These are phyloP conservation scores for Calvatia gigantea DNA, from an alignment of 768 basidiomycete species.

Conservation along the genomic window DNA sequence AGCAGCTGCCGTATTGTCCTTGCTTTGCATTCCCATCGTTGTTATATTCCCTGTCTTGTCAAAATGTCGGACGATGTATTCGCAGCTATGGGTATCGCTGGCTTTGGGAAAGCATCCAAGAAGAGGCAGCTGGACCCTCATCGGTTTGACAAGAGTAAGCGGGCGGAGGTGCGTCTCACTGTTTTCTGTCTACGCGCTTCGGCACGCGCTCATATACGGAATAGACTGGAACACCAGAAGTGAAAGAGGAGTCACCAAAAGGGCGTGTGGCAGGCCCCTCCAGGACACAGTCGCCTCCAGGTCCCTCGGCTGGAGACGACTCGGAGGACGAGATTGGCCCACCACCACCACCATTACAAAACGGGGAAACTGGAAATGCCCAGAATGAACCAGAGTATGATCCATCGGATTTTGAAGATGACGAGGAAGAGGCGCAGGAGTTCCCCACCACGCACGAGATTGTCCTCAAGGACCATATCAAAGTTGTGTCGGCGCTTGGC, in stretches of 20 bases:
- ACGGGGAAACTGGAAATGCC: conserved; percentile 16
- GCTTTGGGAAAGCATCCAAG: conserved; percentile 74
- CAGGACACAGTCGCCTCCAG: background rate
- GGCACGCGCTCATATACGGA: conserved; percentile 2
- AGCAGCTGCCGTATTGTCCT: background rate
- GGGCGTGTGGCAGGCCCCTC: conserved; percentile 15
- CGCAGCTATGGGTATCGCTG: conserved; percentile 79
- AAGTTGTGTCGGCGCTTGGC: conserved; percentile 90
- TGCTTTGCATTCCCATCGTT: background rate
- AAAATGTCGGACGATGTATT: conserved; percentile 60
- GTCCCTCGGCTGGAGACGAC: conserved; percentile 9
- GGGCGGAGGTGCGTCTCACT: conserved; percentile 35
- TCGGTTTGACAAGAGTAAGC: conserved; percentile 76
- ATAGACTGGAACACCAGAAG: conserved; percentile 4
- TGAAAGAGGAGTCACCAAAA: conserved; percentile 14
- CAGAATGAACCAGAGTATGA: conserved; percentile 55
- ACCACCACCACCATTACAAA: conserved; percentile 18
- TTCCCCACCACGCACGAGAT: conserved; percentile 93
- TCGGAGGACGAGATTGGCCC: conserved; percentile 25
- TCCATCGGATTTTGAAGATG: conserved; percentile 48
- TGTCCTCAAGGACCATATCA: conserved; percentile 89
- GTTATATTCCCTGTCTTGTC: background rate
- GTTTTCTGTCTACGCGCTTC: conserved; percentile 6
- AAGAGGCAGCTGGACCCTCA: conserved; percentile 68
- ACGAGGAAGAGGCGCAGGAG: conserved; percentile 37